phyloP scores from a whole-genome alignment of 1,284 basidiomycete species.

The Sporisorium iseilematis-ciliati region DNA sequence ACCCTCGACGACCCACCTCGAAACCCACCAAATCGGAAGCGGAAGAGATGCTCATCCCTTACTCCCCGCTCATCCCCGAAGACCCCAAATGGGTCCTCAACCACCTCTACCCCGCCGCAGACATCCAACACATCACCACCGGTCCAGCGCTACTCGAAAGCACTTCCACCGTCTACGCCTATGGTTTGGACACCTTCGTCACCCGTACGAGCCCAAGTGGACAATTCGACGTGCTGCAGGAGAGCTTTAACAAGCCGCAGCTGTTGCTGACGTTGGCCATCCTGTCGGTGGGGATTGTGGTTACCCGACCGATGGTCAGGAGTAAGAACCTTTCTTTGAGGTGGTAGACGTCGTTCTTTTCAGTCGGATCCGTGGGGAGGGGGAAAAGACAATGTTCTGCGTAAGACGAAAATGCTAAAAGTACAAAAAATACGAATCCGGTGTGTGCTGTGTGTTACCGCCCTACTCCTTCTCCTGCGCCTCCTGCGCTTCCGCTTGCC shows the following conservation, averaged over 20 bases:
- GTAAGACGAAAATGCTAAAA: constrained; percentile 6
- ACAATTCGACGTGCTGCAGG: constrained; percentile 86
- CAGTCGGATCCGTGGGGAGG: too few species aligned
- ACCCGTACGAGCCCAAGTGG: constrained; percentile 86
- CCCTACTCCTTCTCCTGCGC: neutral
- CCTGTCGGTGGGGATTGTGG: constrained; percentile 78
- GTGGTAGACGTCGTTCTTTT: constrained; percentile 12
- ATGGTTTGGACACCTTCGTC: constrained; percentile 87
- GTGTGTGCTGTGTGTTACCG: neutral
- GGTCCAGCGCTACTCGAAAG: constrained; percentile 89
- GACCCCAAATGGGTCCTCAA: constrained; percentile 83
- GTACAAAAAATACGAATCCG: constrained; percentile 2
- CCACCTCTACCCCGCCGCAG: constrained; percentile 75
- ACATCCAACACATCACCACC: constrained; percentile 74
- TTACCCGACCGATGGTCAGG: constrained; percentile 72
- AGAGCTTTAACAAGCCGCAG: constrained; percentile 88
- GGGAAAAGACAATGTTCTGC: neutral
- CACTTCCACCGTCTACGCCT: constrained; percentile 86
- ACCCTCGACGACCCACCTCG: constrained; percentile 82
- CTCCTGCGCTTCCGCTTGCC: neutral
- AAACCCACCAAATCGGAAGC: constrained; percentile 83
- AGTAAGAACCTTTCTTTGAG: constrained; percentile 29
- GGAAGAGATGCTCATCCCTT: constrained; percentile 87
- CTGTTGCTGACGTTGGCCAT: constrained; percentile 84
- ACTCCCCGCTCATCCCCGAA: constrained; percentile 81